Conservation (phyloP, 352 stramenopile species). For the Aphanomyces euteiches region DNA sequence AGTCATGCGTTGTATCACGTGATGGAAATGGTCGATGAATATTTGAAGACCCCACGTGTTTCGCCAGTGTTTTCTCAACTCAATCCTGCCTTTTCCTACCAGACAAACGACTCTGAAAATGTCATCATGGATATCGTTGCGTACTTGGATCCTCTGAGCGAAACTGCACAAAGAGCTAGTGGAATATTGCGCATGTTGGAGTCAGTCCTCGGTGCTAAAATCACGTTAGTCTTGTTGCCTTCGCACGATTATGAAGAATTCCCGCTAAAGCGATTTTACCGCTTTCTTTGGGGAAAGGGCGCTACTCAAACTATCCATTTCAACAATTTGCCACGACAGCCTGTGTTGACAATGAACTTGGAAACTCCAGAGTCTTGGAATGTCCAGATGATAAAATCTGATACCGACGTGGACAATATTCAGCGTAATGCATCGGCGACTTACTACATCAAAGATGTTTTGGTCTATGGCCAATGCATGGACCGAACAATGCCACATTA, state of each 20-base stretch:
- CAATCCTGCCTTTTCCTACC: slow-evolving; percentile 35
- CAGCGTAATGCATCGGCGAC: slow-evolving; percentile 64
- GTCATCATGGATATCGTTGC: slow-evolving; percentile 59
- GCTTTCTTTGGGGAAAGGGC: slow-evolving; percentile 80
- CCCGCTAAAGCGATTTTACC: slow-evolving; percentile 91
- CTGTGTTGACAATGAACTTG: slow-evolving; percentile 91
- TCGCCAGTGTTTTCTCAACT: slow-evolving; percentile 38
- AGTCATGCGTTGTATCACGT: slow-evolving; percentile 74
- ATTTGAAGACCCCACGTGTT: slow-evolving; percentile 50
- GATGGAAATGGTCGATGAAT: slow-evolving; percentile 73
- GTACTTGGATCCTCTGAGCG: slow-evolving; percentile 88
- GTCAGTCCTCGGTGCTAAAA: slow-evolving; percentile 60
- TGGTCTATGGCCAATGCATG: slow-evolving; percentile 89
- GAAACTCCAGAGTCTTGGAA: slow-evolving; percentile 92
- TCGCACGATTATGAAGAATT: slow-evolving; percentile 75
- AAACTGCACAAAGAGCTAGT: slow-evolving; percentile 84
- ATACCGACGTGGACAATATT: slow-evolving; percentile 91
- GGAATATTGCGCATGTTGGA: slow-evolving; percentile 81
- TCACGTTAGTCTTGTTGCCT: slow-evolving; percentile 67
- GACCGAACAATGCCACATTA: slow-evolving; percentile 73
- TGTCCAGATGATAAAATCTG: slow-evolving; percentile 69
- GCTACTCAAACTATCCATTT: slow-evolving; percentile 56
- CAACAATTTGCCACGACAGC: slow-evolving; percentile 69
- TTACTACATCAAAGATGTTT: slow-evolving; percentile 86
- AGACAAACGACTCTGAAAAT: slow-evolving; percentile 44